A percentile compares a stretch with the other conserved stretches of the same genome.
phyloP scores from a whole-genome alignment of 371 early-diverging fungal species.

The Fennellomyces sp. region DNA sequence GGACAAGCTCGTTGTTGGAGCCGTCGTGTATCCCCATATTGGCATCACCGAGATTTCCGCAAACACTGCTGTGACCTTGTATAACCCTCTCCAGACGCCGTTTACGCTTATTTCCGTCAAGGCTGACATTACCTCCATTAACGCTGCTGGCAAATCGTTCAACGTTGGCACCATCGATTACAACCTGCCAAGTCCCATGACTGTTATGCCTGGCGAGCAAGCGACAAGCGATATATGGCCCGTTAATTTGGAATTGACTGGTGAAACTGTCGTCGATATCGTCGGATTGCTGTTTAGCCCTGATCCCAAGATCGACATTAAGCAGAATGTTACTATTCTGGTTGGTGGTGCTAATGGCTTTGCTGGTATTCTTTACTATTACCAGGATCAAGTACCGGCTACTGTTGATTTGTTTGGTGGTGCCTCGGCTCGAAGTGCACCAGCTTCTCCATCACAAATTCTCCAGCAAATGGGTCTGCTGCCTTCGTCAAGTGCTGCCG shows the following conservation, averaged over 20 bases:
- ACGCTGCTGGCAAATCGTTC: conserved; percentile 10
- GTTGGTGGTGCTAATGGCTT: conserved; percentile 36
- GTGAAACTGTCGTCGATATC: background rate
- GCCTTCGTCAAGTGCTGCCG: too few species aligned
- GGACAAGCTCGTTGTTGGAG: conserved; percentile 34
- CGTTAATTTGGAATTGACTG: too few species aligned
- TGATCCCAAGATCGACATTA: conserved; percentile 24
- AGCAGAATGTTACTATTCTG: conserved; percentile 36
- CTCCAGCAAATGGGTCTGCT: too few species aligned
- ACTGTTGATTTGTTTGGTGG: background rate
- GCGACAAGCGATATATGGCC: conserved; percentile 23
- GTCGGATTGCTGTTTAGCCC: conserved; percentile 16
- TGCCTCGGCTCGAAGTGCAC: too few species aligned
- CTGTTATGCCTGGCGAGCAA: too few species aligned
- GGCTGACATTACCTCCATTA: conserved; percentile 17
- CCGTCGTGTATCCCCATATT: conserved; percentile 33
- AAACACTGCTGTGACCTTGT: conserved; percentile 31
- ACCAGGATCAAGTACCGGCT: conserved; percentile 24
- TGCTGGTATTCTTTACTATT: conserved; percentile 31
- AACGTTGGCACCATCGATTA: conserved; percentile 27
- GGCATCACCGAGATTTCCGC: conserved; percentile 17
- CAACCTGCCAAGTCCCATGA: conserved; percentile 22
- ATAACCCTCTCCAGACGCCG: conserved; percentile 42
- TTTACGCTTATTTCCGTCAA: conserved; percentile 32
- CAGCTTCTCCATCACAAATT: too few species aligned